Base-by-base conservation (phyloP, 257 asterid species). In the Petunia secreta region DNA sequence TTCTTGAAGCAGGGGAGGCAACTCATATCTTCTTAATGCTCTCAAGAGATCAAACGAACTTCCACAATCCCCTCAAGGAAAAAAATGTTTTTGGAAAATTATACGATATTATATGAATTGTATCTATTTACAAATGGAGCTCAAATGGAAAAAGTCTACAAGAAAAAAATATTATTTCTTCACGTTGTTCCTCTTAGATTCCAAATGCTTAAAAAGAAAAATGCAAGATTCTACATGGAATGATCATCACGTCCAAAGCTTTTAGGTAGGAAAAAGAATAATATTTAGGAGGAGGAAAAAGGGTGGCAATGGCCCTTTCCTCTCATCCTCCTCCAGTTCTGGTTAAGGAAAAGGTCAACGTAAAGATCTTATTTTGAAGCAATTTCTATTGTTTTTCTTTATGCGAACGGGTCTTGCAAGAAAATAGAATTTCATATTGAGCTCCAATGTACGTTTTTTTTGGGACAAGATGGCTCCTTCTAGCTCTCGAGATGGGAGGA, bases 281-380 rank as follows among this genome's bases (percentile, higher is more conserved):
- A 48, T 1, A 4, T 36, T 73, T 73, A 73, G 77, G 77, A 73
- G 77, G 77, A 73, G 77, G 77, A 48, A 25, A 73, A 73, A 44
- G 77, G 77, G 3, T 73, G 62, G 62, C 77, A 73, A 50, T 50
- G 62, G 62, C 64, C 40, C 37, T 15, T 79, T 79, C 81, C 75
- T 79, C 36, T 79, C 75, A 79, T 64, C 81, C 75, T 79, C 76
- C 63, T 25, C 53, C 63, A 2, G 65, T 64, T 79, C 53, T 50
- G 52, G 55, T 79, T 79, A 39, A 46, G 46, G 76, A 79, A 79
- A 79, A 75, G 64, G 76, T 79, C 81, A 79, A 79, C 53, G 40
- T 38, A 79, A 79, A 40, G 39, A 79, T 79, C 65, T 64, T 36
- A 78, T 52, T 44, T 78, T 2, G 63, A 78, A 46, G 4, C 41